Evolutionary conservation across 129 eudicot species (phyloP), one percentile per base, ranked within the genome.

Genomic region (Flaveria trinervia): DNA sequence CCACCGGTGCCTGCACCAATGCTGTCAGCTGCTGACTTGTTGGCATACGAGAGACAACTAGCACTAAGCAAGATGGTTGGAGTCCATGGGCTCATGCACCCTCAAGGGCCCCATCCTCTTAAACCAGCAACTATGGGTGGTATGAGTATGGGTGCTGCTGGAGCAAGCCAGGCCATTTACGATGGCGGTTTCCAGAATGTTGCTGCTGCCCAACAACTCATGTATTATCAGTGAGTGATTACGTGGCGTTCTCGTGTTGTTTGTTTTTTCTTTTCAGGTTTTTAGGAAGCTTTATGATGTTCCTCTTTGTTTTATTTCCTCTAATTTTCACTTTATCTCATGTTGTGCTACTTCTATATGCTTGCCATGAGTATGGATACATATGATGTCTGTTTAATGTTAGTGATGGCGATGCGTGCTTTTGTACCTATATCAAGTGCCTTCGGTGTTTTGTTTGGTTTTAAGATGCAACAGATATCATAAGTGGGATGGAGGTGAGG

Each of bases 191-290:
- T 80, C 72, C 97, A 85, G 88, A 89, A 83, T 68, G 89, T 86
- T 76, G 99, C 97, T 59, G 97, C 93, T 78, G 92, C 99, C 22
- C 99, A 94, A 83, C 99, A 91, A 81, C 90, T 94, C 83, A 93
- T 93, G 98, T 93, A 92, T 65, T 92, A 92, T 75, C 95, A 90
- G 88, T 92, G 89, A 92, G 65, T 80, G 64, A 60, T 41, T 73
- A 74, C 52, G 65, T 75, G 79, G 79, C 69, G 76, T 70, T 78
- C 17, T 56, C 26, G 48, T 22, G n/a, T 20, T 55, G 14, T 50
- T 39, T 66, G 54, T 73, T 73, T 73, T 64, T 72, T 72, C n/a
- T 72, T 64, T 30, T 20, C 49, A 44, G 67, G 83, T 54, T 73
- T 67, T 18, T 68, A 74, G 75, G 52, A 80, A 75, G 75, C 41